Base-by-base conservation (phyloP, 306 rosid genomes). In the Trifolium pratense region DNA sequence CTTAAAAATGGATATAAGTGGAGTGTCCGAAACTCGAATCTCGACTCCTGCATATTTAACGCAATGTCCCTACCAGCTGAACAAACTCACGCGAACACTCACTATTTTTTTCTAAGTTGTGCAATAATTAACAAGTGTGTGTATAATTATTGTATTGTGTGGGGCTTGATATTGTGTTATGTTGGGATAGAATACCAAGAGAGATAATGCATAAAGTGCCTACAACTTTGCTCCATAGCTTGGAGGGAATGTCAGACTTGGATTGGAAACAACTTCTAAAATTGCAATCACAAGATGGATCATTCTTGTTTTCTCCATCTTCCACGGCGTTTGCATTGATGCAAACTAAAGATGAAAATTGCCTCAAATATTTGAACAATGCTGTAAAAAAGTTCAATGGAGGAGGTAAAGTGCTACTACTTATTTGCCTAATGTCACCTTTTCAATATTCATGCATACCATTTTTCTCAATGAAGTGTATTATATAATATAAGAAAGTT, bases 261-360 rank as follows among this genome's bases (percentile, higher is more conserved):
- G 87, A 95, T 40, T 95, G 99, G 99, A 86, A 82, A 76, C 76
- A 86, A 78, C 96, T 95, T 92, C 86, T 90, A 3, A 91, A 91
- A 78, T 53, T 91, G 75, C 99, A 95, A 78, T 86, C 86, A 67
- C 75, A 69, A 83, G 93, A 95, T 78, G 97, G 99, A 26, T 95
- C 99, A 11, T 91, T 95, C 86, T 78, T 95, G 83, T 87, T 81
- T 67, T 95, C 99, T 58, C 99, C 99, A 7, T 87, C 99, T 11
- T 87, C 99, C 80, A 95, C 99, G 29, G 97, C 99, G 80, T 95
- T 79, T 43, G 99, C 97, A 5, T 83, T 89, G 81, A 89, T 84
- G 86, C 87, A 88, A 77, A 95, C 97, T 45, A 86, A 73, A 69
- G 86, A 95, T 56, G 40, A 70, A 6, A 91, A 87, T 31, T 92